Base-by-base conservation (phyloP, 2,329 filamentous ascomycete genomes). In the Fusarium brevicatenulatum region DNA sequence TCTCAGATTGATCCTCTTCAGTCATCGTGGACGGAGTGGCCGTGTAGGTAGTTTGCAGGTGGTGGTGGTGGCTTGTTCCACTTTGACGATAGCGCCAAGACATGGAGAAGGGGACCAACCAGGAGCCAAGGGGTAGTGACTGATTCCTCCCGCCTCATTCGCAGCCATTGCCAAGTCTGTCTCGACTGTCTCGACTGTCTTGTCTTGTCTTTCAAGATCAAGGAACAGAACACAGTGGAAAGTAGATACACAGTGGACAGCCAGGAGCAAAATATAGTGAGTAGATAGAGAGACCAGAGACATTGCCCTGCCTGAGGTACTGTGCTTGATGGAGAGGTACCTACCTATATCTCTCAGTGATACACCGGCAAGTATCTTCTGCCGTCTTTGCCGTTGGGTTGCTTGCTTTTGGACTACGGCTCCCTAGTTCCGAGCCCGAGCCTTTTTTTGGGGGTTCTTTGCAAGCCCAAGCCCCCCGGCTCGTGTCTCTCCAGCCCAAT, bases 381-480 rank as follows among this genome's bases (percentile, higher is more conserved):
- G 75, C 75, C 75, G 75, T 77, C 62, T 76, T 77, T 76, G 72
- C 74, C 75, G 75, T 74, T 47, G 50, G 50, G 65, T 52, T 70
- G 57, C 57, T 63, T 69, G 52, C 44, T 64, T 68, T 69, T 53
- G 65, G 66, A 73, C 68, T 74, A 74, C 75, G 75, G 75, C 75
- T 77, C 66, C 60, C 62, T 69, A 62, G 68, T 77, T 77, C 75
- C 75, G 75, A 77, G 66, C 55, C 68, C 62, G 53, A 55, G 57
- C 58, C 66, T 72, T 60, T 52, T 56, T 30, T 66, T 43, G 28
- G 44, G 54, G 57, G 43, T 53, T 62, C 40, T 37, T 39, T 62
- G 32, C 61, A 39, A 49, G 56, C 65, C 68, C 56, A 55, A 70
- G 53, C 18, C 44, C 54, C 58, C 58, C 42, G 28, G 47, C 21